These are phyloP conservation scores for Sporothrix dimorphospora DNA, from an alignment of 2,329 filamentous ascomycete genomes.

Conservation along the genomic window DNA sequence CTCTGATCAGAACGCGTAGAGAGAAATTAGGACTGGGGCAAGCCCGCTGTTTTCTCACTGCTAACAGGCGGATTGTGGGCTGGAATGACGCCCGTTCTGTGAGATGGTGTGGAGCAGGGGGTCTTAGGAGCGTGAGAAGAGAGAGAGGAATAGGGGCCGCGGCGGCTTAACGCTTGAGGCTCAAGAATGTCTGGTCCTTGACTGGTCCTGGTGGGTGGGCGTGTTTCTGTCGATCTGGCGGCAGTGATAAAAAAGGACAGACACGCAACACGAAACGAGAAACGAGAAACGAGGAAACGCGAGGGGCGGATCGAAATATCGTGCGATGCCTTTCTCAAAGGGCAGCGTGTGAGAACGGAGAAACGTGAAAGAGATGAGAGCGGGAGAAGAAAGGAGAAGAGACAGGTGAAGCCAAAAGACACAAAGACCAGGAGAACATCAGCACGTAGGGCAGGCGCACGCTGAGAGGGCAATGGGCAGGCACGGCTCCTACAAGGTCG, in stretches of 20 bases:
- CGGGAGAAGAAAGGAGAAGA: neutral
- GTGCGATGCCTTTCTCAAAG: neutral
- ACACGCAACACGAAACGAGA: neutral
- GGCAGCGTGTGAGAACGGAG: neutral
- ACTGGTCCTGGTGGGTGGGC: neutral
- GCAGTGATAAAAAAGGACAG: constrained; percentile 1
- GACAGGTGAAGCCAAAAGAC: neutral
- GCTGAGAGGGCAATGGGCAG: neutral
- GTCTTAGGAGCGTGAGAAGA: neutral
- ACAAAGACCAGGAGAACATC: neutral
- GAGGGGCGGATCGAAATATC: constrained; percentile 12
- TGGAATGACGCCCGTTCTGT: constrained; percentile 18
- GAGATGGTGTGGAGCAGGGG: neutral
- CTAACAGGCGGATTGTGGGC: constrained; percentile 6
- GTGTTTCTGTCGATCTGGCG: constrained; percentile 17
- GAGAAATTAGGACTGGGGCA: constrained; percentile 5
- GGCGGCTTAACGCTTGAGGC: neutral
- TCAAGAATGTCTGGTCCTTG: neutral
- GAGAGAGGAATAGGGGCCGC: neutral
- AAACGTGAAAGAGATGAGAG: neutral
- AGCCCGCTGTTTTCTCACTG: constrained; percentile 10
- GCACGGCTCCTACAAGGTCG: neutral
- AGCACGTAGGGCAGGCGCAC: neutral
- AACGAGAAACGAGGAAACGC: neutral
- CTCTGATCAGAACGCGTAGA: constrained; percentile 16